Base-by-base conservation (phyloP, 192 early-diverging fungal species). In the Jimgerdemannia flammicorona region DNA sequence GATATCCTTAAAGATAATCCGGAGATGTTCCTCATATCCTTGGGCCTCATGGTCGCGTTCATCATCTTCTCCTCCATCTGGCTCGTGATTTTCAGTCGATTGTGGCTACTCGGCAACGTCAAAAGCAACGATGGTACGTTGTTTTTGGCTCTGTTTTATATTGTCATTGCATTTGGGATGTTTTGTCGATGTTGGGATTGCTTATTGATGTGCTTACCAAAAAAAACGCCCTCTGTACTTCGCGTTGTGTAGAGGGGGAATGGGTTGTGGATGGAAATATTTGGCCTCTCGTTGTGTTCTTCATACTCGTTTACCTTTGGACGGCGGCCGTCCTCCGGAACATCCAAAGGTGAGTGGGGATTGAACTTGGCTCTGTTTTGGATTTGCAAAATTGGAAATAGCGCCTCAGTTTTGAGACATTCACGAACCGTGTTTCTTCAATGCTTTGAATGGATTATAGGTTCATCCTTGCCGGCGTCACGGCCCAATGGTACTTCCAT, bases 401-500 rank as follows among this genome's bases (percentile, higher is more conserved):
- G n/a, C n/a, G n/a, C n/a, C n/a, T n/a, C n/a, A n/a, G n/a, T n/a
- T n/a, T n/a, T n/a, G n/a, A n/a, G n/a, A n/a, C n/a, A n/a, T n/a
- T n/a, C n/a, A n/a, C n/a, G n/a, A n/a, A n/a, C n/a, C n/a, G n/a
- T n/a, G n/a, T n/a, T n/a, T n/a, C n/a, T n/a, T n/a, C n/a, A n/a
- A n/a, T n/a, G n/a, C n/a, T n/a, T n/a, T n/a, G n/a, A n/a, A n/a
- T n/a, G n/a, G n/a, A n/a, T n/a, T n/a, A n/a, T 76, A 87, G 89
- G 78, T 86, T 89, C 19, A 86, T 87, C 4, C 80, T 95, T 67
- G 82, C 91, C 7, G 88, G 89, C 7, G 88, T 92, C 8, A 91
- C 92, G 10, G 91, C 91, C 3, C 85, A 94, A 79, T 95, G 93
- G 93, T 95, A 93, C 76, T 95, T 95, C 70, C 87, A 91, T 70